phyloP scores from a whole-genome alignment of 2,329 filamentous ascomycete genomes.

The Aspergillus cejpii region DNA sequence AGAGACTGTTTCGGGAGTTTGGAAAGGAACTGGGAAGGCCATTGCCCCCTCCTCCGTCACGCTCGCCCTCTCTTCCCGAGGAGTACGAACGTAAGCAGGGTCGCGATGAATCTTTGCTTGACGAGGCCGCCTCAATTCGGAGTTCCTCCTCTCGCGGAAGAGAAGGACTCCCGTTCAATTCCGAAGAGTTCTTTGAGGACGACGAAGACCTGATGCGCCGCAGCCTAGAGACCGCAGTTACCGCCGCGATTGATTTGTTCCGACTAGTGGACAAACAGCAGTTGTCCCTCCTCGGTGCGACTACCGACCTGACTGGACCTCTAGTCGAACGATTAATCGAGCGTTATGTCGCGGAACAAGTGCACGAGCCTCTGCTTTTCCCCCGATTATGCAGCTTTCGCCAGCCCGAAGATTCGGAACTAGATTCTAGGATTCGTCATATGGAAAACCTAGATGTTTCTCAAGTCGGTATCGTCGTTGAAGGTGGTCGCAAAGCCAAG shows the following conservation, averaged over 20 bases:
- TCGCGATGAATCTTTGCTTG: slow-evolving; percentile 34
- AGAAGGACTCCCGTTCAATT: slow-evolving; percentile 46
- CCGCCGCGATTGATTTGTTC: slow-evolving; percentile 88
- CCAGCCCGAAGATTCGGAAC: slow-evolving; percentile 72
- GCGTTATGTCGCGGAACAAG: slow-evolving; percentile 85
- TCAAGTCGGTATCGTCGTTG: slow-evolving; percentile 82
- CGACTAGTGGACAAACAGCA: slow-evolving; percentile 95
- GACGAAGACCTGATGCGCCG: slow-evolving; percentile 87
- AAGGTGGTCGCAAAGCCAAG: slow-evolving; percentile 70
- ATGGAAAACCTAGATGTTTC: slow-evolving; percentile 94
- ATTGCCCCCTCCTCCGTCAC: slow-evolving; percentile 62
- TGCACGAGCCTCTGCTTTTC: slow-evolving; percentile 78
- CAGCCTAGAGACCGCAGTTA: slow-evolving; percentile 85
- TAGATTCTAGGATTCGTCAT: slow-evolving; percentile 83
- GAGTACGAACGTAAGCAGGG: slow-evolving; percentile 47
- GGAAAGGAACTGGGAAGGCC: slow-evolving; percentile 77
- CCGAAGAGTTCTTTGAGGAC: slow-evolving; percentile 71
- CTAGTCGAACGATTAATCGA: slow-evolving; percentile 91
- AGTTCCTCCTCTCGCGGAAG: slow-evolving; percentile 32
- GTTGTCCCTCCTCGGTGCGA: slow-evolving; percentile 80
- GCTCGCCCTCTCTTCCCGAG: slow-evolving; percentile 46
- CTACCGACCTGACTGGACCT: slow-evolving; percentile 86
- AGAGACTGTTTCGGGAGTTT: slow-evolving; percentile 86
- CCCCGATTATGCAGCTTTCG: slow-evolving; percentile 72
- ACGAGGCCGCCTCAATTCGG: slow-evolving; percentile 31